phyloP scores from a whole-genome alignment of 331 rosid species.

The Acacia concinna region DNA sequence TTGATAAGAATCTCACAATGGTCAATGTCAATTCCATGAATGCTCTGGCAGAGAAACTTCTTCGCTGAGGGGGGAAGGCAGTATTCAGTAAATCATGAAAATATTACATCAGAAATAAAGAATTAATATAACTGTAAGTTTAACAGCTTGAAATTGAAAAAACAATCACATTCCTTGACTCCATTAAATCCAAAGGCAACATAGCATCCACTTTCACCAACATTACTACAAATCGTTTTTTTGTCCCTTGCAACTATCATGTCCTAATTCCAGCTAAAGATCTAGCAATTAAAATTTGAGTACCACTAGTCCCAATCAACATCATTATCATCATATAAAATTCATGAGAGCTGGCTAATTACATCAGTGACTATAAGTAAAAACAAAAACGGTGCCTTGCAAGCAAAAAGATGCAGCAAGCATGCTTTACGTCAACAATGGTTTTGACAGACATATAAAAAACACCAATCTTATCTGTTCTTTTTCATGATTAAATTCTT shows the following conservation, averaged over 20 bases:
- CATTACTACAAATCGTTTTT: not conserved
- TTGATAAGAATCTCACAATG: conserved; percentile 54
- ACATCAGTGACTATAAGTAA: not conserved
- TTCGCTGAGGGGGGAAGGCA: conserved; percentile 49
- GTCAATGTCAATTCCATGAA: conserved; percentile 90
- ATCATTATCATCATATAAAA: not conserved
- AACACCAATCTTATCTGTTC: not conserved
- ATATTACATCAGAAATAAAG: not conserved
- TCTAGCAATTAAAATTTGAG: not conserved
- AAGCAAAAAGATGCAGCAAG: not conserved
- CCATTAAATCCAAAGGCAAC: not conserved
- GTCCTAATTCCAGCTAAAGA: not conserved
- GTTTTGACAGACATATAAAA: not conserved
- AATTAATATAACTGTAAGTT: not conserved
- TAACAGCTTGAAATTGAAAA: not conserved
- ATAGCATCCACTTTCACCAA: not conserved
- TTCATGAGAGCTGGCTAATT: not conserved
- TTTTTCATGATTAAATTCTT: not conserved
- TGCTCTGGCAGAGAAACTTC: conserved; percentile 70
- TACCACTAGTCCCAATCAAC: not conserved
- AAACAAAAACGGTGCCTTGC: not conserved
- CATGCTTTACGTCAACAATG: not conserved
- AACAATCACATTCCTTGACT: not conserved
- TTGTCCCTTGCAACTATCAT: not conserved
- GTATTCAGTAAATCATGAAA: conserved; percentile 18